Evolutionary conservation across 2,329 filamentous ascomycete species (phyloP).

Genomic region (Fusarium euwallaceae): DNA sequence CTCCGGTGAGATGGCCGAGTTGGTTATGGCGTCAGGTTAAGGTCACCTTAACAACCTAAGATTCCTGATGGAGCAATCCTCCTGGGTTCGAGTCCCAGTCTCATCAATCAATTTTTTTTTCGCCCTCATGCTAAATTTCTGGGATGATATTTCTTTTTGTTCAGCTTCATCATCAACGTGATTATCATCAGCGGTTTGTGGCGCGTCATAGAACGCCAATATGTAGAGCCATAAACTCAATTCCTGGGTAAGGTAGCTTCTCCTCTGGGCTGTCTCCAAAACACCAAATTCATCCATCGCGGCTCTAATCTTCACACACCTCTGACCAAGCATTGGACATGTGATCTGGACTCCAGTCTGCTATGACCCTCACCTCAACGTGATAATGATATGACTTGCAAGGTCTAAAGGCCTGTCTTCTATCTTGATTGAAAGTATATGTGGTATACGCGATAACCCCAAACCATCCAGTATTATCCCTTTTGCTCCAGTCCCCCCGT

Average conservation of each 20-base stretch:
- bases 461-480: slow-evolving; percentile 15
- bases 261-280: neutral
- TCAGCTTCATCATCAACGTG: neutral
- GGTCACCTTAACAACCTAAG: slow-evolving; percentile 43
- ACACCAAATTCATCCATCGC: neutral
- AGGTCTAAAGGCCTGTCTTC: slow-evolving; percentile 1
- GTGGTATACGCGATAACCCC: slow-evolving; percentile 15
- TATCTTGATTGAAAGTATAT: slow-evolving; percentile 22
- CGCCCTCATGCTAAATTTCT: neutral
- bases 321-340: neutral
- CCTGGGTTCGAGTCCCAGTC: slow-evolving; percentile 49
- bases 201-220: neutral
- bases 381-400: slow-evolving; percentile 39
- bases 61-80: slow-evolving; percentile 48
- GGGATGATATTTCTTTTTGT: neutral
- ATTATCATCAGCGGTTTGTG: neutral
- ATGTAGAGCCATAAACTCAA: neutral
- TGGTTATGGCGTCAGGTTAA: slow-evolving; percentile 49
- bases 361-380: slow-evolving; percentile 18
- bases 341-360: neutral
- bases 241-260: neutral
- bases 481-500: slow-evolving; percentile 30
- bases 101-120: slow-evolving; percentile 41
- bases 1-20: slow-evolving; percentile 47
- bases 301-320: neutral